Percentiles rank a stretch among this genome's conserved stretches.
These are phyloP conservation scores for Didymellaceae sp. DNA, from an alignment of 2,329 filamentous ascomycete species.

Conservation along the genomic window DNA sequence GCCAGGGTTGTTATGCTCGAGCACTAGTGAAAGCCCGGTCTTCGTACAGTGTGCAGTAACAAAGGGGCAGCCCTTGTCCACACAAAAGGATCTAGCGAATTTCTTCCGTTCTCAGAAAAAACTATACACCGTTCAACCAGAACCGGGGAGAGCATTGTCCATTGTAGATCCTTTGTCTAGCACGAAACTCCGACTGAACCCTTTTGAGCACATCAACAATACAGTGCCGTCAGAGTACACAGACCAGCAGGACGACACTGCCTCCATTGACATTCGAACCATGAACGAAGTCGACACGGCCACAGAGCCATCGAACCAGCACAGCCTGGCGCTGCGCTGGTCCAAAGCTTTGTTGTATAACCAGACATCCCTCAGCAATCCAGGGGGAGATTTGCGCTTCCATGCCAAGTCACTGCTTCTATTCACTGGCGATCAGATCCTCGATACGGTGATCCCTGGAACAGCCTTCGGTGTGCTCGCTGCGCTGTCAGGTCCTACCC, in stretches of 20 bases:
- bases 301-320: too few relatives aligned
- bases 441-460: constrained; percentile 21
- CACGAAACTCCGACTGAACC: too few relatives aligned
- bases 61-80: background rate
- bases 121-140: background rate
- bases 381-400: background rate
- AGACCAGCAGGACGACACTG: too few relatives aligned
- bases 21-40: too few relatives aligned
- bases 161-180: background rate
- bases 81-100: background rate
- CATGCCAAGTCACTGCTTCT: background rate
- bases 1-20: too few relatives aligned
- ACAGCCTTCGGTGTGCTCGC: constrained; percentile 18
- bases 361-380: too few relatives aligned
- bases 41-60: background rate
- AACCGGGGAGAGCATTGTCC: background rate
- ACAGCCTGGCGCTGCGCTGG: too few relatives aligned
- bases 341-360: too few relatives aligned
- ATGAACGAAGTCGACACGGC: too few relatives aligned
- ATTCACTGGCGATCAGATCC: constrained; percentile 13
- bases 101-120: background rate
- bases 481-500: constrained; percentile 14
- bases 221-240: too few relatives aligned
- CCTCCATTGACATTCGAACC: too few relatives aligned
- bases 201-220: too few relatives aligned